Conservation (phyloP, 75 land plant genomes). For the Larix kaempferi region DNA sequence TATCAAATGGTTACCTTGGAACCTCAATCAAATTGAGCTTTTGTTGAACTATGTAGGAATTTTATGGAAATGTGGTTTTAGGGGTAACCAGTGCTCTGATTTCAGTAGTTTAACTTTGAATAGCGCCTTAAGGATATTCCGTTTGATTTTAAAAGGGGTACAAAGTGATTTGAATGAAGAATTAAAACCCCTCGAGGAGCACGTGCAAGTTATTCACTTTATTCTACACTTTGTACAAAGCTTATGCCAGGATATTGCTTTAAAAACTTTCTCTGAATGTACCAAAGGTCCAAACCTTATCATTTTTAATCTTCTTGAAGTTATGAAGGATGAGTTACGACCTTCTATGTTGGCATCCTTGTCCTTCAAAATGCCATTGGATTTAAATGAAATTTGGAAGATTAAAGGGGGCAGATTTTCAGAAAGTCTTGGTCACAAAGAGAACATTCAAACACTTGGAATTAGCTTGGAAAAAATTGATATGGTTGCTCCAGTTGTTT, state of each 20-base stretch:
- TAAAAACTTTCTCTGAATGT: background rate
- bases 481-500: conserved; percentile 37
- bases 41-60: conserved; percentile 24
- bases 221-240: conserved; percentile 29
- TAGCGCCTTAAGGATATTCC: conserved; percentile 28
- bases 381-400: conserved; percentile 21
- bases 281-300: conserved; percentile 5
- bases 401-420: background rate
- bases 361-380: conserved; percentile 32
- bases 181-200: conserved; percentile 10
- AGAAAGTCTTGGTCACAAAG: background rate
- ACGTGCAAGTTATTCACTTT: conserved; percentile 18
- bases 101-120: conserved; percentile 17
- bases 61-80: conserved; percentile 16
- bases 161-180: conserved; percentile 13
- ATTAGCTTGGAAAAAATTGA: conserved; percentile 20
- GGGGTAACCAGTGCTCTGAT: conserved; percentile 7
- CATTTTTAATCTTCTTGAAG: conserved; percentile 21
- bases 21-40: conserved; percentile 28
- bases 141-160: conserved; percentile 37
- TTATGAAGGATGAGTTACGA: conserved; percentile 26
- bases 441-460: conserved; percentile 7
- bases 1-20: conserved; percentile 52
- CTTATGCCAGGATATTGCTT: conserved; percentile 28
- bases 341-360: conserved; percentile 35